These are phyloP conservation scores for Termitomyces sp. DNA, from an alignment of 768 basidiomycete genomes.

Conservation along the genomic window DNA sequence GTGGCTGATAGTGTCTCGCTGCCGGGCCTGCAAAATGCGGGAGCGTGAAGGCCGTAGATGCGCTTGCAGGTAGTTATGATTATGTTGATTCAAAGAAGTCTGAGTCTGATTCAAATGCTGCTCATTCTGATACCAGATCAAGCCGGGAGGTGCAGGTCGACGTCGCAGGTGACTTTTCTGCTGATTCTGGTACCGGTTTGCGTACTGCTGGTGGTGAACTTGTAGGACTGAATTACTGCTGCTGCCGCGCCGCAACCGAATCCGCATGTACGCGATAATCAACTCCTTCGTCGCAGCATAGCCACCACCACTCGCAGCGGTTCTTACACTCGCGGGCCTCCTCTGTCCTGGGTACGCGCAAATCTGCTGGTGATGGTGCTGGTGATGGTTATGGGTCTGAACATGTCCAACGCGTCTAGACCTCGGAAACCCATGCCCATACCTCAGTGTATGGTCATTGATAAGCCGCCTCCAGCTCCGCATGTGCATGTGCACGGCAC, in stretches of 20 bases:
- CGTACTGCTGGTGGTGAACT: not conserved
- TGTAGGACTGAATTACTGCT: not conserved
- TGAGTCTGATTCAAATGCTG: too few species aligned
- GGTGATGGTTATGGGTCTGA: not conserved
- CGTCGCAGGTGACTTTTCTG: too few species aligned
- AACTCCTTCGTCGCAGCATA: conserved; percentile 67
- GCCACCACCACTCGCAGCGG: conserved; percentile 30
- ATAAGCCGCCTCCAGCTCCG: conserved; percentile 8
- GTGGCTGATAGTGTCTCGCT: too few species aligned
- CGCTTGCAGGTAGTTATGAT: too few species aligned
- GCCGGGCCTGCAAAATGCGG: too few species aligned
- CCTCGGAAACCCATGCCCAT: not conserved
- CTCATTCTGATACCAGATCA: too few species aligned
- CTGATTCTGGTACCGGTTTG: too few species aligned
- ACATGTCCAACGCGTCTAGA: not conserved
- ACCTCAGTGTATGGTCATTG: not conserved
- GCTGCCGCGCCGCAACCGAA: conserved; percentile 6
- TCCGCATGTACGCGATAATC: conserved; percentile 53
- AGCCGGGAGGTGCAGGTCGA: too few species aligned
- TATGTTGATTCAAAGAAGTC: too few species aligned
- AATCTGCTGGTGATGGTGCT: not conserved
- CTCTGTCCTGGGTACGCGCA: not conserved
- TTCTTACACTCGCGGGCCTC: conserved; percentile 20
- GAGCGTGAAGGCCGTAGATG: too few species aligned
- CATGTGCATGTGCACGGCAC: not conserved